A percentile compares a stretch with the other conserved stretches of the same genome.
These are phyloP conservation scores for Solanum tarijense DNA, from an alignment of 257 asterid genomes.

Conservation along the genomic window DNA sequence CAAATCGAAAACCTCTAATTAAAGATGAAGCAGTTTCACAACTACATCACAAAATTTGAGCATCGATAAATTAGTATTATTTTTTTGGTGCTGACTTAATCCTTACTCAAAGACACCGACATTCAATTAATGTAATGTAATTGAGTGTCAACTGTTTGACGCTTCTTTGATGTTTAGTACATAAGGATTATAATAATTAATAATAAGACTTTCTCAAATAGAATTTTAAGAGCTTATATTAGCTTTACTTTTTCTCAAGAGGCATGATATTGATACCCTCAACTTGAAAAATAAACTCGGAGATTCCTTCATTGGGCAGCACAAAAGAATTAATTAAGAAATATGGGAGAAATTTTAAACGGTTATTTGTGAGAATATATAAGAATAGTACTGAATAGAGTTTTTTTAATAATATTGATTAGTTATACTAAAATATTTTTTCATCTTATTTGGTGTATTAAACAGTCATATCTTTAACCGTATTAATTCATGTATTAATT, in stretches of 20 bases:
- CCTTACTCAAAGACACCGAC: neutral
- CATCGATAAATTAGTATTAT: too few species aligned
- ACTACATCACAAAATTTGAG: neutral
- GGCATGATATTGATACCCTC: neutral
- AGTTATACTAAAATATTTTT: too few species aligned
- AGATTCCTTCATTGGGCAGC: neutral
- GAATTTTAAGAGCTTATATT: neutral
- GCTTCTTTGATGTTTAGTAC: neutral
- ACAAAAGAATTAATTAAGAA: neutral
- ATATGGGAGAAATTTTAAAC: neutral
- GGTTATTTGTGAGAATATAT: neutral
- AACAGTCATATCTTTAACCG: neutral
- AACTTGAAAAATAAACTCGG: neutral
- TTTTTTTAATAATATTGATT: neutral
- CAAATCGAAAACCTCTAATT: rapidly evolving
- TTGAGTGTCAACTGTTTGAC: neutral
- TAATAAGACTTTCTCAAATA: neutral
- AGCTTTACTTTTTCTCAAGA: neutral
- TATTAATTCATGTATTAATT: neutral
- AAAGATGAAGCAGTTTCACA: too few species aligned
- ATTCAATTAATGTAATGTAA: neutral
- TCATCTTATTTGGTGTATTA: too few species aligned
- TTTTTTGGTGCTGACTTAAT: neutral
- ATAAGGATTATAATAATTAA: neutral
- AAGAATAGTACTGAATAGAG: neutral